Evolutionary conservation across 768 basidiomycete species (phyloP).

Genomic region (Hygrocybe coccinea): DNA sequence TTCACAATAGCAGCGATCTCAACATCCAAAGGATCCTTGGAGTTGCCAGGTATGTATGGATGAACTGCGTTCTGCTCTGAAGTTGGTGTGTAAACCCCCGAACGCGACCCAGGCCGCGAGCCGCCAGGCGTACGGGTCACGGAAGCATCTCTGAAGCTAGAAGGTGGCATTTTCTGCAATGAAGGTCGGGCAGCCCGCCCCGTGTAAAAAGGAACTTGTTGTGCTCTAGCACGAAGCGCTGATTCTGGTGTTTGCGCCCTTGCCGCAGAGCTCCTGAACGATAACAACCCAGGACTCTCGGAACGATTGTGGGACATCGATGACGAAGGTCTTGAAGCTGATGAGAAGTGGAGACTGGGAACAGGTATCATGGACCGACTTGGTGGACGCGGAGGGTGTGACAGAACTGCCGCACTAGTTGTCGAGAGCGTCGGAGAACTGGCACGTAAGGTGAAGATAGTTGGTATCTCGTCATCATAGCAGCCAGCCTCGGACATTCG

Average conservation of each 20-base stretch:
- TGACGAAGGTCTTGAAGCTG: slow-evolving; percentile 65
- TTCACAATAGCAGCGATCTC: slow-evolving; percentile 77
- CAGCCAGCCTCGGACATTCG: slow-evolving; percentile 42
- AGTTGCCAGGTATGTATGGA: slow-evolving; percentile 60
- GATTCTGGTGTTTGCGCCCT: slow-evolving; percentile 70
- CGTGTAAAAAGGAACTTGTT: slow-evolving; percentile 52
- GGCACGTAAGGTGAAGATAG: slow-evolving; percentile 46
- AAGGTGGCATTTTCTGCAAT: slow-evolving; percentile 55
- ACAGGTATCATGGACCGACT: slow-evolving; percentile 82
- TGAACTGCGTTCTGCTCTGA: slow-evolving; percentile 51
- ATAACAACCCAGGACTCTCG: slow-evolving; percentile 45
- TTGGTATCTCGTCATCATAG: slow-evolving; percentile 41
- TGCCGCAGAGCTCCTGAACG: slow-evolving; percentile 40
- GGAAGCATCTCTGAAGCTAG: slow-evolving; percentile 65
- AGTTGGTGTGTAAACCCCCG: slow-evolving; percentile 59
- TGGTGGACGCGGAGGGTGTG: slow-evolving; percentile 53
- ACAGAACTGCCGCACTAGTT: slow-evolving; percentile 29
- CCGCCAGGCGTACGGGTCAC: slow-evolving; percentile 43
- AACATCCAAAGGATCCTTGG: slow-evolving; percentile 74
- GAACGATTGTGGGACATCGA: slow-evolving; percentile 64
- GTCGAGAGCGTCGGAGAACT: slow-evolving; percentile 58
- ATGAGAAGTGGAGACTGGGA: slow-evolving; percentile 64
- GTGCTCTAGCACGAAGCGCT: slow-evolving; percentile 52
- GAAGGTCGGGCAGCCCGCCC: slow-evolving; percentile 34
- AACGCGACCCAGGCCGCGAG: slow-evolving; percentile 62